These are phyloP conservation scores for Panaeolus cyanescens DNA, from an alignment of 768 basidiomycete species.

Conservation along the genomic window DNA sequence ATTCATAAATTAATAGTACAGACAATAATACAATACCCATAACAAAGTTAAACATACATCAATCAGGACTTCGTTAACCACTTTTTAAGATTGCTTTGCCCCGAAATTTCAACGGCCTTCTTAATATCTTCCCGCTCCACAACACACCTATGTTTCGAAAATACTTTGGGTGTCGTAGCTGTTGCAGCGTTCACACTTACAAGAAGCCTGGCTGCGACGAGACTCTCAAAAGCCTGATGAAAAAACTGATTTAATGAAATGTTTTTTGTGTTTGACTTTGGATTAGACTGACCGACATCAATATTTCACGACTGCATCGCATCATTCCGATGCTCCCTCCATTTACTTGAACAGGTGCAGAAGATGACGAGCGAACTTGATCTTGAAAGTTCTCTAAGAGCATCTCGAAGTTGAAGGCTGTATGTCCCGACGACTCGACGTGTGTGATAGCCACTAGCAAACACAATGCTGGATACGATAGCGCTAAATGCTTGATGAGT, in stretches of 20 bases:
- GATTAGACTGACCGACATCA: conserved; percentile 57
- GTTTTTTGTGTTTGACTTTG: background rate
- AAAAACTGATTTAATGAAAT: conserved; percentile 1
- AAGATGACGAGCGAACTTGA: conserved; percentile 69
- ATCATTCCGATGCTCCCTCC: conserved; percentile 80
- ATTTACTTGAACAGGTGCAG: conserved; percentile 74
- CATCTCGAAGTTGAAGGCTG: conserved; percentile 90
- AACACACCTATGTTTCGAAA: conserved; percentile 71
- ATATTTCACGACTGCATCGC: conserved; percentile 60
- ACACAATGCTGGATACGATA: conserved; percentile 80
- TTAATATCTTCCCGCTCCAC: conserved; percentile 68
- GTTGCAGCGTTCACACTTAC: conserved; percentile 49
- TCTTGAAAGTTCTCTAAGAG: conserved; percentile 77
- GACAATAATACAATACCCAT: background rate
- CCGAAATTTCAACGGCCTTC: conserved; percentile 62
- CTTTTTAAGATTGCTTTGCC: conserved; percentile 73
- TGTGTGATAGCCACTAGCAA: conserved; percentile 87
- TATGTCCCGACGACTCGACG: conserved; percentile 72
- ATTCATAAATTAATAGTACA: background rate
- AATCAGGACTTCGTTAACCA: conserved; percentile 69
- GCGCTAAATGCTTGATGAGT: conserved; percentile 38
- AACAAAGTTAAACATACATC: conserved; percentile 11
- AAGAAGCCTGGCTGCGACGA: conserved; percentile 62
- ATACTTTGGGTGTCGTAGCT: conserved; percentile 60
- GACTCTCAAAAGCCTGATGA: conserved; percentile 73